Evolutionary conservation across 2,329 filamentous ascomycete genomes (phyloP), one percentile per base, ranked within the genome.

Genomic region (Talaromyces sp.): DNA sequence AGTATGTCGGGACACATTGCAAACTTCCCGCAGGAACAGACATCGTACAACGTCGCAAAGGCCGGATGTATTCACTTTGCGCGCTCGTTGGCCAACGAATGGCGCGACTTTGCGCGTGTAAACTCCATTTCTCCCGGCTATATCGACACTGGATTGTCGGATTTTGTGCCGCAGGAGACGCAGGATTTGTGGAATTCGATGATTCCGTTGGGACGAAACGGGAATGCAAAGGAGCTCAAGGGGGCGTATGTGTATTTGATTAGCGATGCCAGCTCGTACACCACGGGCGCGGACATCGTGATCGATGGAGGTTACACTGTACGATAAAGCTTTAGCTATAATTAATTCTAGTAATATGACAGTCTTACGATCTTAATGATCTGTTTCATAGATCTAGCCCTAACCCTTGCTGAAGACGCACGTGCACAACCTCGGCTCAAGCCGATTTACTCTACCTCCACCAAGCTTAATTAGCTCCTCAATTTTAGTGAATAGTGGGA

Each of bases 61-160:
- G 87, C 88, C 47, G 87, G 86, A 67, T 87, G 85, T 73, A 88
- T 89, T 70, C 87, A 89, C 75, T 73, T 89, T 76, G 86, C 86
- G 60, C 80, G 80, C 67, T 88, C 86, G 52, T 80, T 90, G 65
- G 87, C 88, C 72, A 89, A 88, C 75, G 88, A 90, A 77, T 90
- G 88, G 88, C 81, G 86, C 66, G 86, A 87, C 75, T 89, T 89
- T 75, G 87, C 87, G 56, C 84, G 87, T 70, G 87, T 89, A 72
- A 90, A 90, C 81, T 84, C 81, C 75, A 86, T 90, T 76, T 89
- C 86, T 3, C 87, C 87, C 6, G 87, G 87, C 62, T 89, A 89
- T 79, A 89, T 89, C 71, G 87, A 88, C 76, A 90, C 87, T 25
- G 87, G 86, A 67, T 79, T 89, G 61, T 87, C 84, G 67, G 87